Percentiles rank a stretch among this genome's conserved stretches.
These are phyloP conservation scores for Dactylonectria estremocensis DNA, from an alignment of 2,329 filamentous ascomycete species.

Conservation along the genomic window DNA sequence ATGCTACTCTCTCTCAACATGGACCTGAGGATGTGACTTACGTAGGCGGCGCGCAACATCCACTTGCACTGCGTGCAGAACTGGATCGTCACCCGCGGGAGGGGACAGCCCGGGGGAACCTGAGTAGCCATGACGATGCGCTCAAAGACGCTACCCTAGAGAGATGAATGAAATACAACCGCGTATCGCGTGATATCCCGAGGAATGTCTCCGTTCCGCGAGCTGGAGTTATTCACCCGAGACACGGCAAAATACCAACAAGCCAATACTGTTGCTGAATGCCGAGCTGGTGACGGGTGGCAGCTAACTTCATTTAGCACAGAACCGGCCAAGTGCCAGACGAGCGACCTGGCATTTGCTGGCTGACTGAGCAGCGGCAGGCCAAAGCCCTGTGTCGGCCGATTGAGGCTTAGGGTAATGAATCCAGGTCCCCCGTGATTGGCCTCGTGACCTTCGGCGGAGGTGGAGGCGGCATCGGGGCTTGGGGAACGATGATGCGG, in stretches of 20 bases:
- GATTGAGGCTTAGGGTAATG: not conserved
- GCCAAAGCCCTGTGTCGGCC: not conserved
- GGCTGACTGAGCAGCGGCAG: not conserved
- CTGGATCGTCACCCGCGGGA: constrained; percentile 85
- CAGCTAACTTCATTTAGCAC: no score
- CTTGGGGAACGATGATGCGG: constrained; percentile 1
- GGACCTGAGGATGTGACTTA: constrained; percentile 59
- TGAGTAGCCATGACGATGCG: constrained; percentile 34
- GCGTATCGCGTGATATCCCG: not conserved
- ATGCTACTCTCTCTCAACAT: no score
- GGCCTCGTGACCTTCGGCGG: constrained; percentile 26
- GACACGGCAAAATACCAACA: not conserved
- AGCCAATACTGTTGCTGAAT: not conserved
- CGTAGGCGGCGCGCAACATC: constrained; percentile 90
- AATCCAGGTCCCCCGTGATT: constrained; percentile 5
- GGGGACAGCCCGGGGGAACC: constrained; percentile 32
- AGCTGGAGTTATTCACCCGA: not conserved
- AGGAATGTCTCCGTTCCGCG: not conserved
- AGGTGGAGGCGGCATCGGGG: not conserved
- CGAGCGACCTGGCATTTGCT: not conserved
- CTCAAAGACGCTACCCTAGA: not conserved
- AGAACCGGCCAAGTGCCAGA: not conserved
- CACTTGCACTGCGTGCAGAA: constrained; percentile 97
- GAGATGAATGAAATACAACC: no score
- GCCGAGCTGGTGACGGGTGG: no score